Evolutionary conservation across 129 eudicot genomes (phyloP).

Genomic region (Flaveria robusta): DNA sequence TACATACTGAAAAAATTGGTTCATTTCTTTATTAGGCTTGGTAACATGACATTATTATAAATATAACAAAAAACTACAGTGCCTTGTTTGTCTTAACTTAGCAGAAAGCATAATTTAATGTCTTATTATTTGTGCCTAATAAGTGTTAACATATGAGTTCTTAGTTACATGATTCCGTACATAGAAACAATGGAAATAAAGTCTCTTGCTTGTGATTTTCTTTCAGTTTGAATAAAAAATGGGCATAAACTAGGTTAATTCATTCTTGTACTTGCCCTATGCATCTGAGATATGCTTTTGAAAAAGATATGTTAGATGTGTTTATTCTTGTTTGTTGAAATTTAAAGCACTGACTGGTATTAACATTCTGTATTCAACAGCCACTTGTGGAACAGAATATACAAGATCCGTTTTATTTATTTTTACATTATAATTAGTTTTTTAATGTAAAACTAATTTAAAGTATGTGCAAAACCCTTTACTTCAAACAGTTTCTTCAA

Average conservation of each 20-base stretch:
- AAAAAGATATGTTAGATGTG: slow-evolving; percentile 10
- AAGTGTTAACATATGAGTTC: background rate
- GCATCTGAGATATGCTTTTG: background rate
- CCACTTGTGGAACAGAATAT: no score
- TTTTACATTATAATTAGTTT: no score
- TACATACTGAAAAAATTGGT: background rate
- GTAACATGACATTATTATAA: background rate
- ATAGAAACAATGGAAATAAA: slow-evolving; percentile 6
- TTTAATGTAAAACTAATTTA: no score
- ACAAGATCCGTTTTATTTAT: no score
- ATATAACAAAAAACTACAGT: background rate
- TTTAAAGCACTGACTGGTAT: background rate
- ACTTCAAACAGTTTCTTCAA: no score
- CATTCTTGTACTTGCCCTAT: no score
- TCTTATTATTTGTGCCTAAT: background rate
- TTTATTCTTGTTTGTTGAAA: background rate
- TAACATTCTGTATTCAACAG: slow-evolving; percentile 27
- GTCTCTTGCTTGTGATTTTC: background rate
- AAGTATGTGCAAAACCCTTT: slow-evolving; percentile 14
- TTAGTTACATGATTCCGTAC: background rate
- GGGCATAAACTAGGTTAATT: no score
- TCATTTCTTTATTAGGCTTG: background rate
- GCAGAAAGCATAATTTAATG: background rate
- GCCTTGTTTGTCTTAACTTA: background rate
- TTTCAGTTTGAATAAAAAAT: background rate